Base-by-base conservation (phyloP, 345 rosid species). In the Pistacia vera region DNA sequence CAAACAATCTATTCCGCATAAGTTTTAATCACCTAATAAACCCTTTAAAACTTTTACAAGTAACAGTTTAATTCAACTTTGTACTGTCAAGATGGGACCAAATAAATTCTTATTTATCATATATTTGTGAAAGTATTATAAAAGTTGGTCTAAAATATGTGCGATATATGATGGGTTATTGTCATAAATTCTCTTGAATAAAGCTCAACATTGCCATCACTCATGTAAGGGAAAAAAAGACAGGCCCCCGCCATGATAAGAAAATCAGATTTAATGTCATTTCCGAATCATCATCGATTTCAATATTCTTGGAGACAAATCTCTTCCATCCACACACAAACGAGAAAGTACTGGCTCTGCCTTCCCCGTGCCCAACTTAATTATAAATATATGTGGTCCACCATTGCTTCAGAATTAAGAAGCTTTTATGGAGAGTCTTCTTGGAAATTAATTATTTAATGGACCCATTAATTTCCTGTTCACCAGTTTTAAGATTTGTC, bases 311-410 rank as follows among this genome's bases (percentile, higher is more conserved):
- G 60, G n/a, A 72, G n/a, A 49, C 60, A 48, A 46, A 36, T 3
- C 25, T 72, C 12, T 25, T 25, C 25, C 58, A 49, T 33, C 44
- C 59, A 48, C 68, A 46, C 57, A 44, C 44, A 62, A 16, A 49
- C 14, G 20, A 59, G 56, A 71, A 72, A 72, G 48, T 5, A 62
- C n/a, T 30, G 76, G 76, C 33, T 72, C 48, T 48, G 68, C 48
- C 68, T 72, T 62, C 48, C 13, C 59, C 76, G 5, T 61, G 68
- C 68, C 76, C 63, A 38, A 48, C 11, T 57, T 49, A 16, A 72
- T 72, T 33, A 72, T 72, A 3, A 38, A 25, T 13, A 38, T 4
- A 4, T 3, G 10, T 28, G 25, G 52, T 28, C 66, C 75, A 58
- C 65, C 38, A 25, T 41, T 30, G 33, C 33, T 30, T 30, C 33